Evolutionary conservation across 2,329 filamentous ascomycete species (phyloP).

Genomic region (Fusarium illudens): DNA sequence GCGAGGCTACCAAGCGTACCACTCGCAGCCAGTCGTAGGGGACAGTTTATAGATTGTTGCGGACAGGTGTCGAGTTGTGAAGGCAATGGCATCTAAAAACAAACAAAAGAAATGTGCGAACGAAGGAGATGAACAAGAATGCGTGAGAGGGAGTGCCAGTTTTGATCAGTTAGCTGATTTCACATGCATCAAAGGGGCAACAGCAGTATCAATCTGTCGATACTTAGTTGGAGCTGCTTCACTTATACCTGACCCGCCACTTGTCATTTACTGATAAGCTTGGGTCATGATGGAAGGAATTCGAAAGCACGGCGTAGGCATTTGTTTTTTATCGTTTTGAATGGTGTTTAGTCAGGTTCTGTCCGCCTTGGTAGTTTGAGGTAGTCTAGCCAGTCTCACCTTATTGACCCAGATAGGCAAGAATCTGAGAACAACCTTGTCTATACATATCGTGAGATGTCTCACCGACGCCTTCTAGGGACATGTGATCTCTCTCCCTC

Average conservation of each 20-base stretch:
- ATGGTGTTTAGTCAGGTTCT: slow-evolving; percentile 2
- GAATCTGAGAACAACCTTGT: neutral
- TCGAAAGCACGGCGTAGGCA: slow-evolving; percentile 27
- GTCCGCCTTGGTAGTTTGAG: neutral
- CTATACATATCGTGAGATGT: neutral
- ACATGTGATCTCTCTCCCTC: neutral
- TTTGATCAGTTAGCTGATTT: slow-evolving; percentile 29
- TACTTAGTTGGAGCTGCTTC: slow-evolving; percentile 22
- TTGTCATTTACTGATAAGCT: neutral
- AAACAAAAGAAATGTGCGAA: slow-evolving; percentile 2
- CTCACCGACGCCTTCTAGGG: slow-evolving; percentile 3
- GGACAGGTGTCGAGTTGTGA: slow-evolving; percentile 1
- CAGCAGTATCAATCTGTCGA: slow-evolving; percentile 24
- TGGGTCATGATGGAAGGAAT: slow-evolving; percentile 10
- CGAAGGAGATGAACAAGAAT: slow-evolving; percentile 14
- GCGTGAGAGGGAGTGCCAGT: slow-evolving; percentile 31
- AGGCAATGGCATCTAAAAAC: slow-evolving; percentile 11
- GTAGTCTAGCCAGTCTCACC: neutral
- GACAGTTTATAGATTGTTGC: neutral
- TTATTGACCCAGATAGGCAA: slow-evolving; percentile 21
- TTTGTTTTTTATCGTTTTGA: slow-evolving; percentile 18
- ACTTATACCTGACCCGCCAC: neutral
- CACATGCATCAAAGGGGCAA: slow-evolving; percentile 28
- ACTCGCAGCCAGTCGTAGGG: slow-evolving; percentile 64
- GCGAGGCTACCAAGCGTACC: slow-evolving; percentile 70